Base-by-base conservation (phyloP, 768 basidiomycete genomes). In the Trichaptum fuscoviolaceum region DNA sequence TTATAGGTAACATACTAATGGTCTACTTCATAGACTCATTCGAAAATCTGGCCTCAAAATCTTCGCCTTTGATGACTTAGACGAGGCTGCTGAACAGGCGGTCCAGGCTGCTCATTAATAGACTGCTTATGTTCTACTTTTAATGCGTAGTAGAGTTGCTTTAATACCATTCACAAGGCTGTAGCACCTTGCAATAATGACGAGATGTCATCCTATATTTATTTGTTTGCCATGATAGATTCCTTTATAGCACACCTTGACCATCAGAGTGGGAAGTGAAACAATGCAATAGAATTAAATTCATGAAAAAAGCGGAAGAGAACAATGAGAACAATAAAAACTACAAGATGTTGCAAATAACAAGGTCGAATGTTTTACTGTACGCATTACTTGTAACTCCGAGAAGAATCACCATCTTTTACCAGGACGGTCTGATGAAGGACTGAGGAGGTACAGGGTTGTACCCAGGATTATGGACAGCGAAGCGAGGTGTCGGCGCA, bases 21-120 rank as follows among this genome's bases (percentile, higher is more conserved):
- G 70, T 64, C 26, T 30, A 10, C 27, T 67, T 66, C 57, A 18
- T 70, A 98, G 96, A 74, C 92, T 98, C 90, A 98, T 99, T 78
- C 87, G 82, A 73, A 86, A 93, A 58, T 96, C 93, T 35, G 95
- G 95, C 27, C 79, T 99, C 70, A 91, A 94, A 80, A 99, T 99
- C 74, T 87, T 90, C 75, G 86, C 97, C 36, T 96, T 92, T 76
- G 96, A 99, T 71, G 87, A 89, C 71, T 84, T 99, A 27, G 97
- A 99, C 72, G 92, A 95, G 69, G 96, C 96, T 67, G 94, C 93
- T 20, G 83, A 88, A 74, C 84, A 86, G 68, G 93, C 93, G 59
- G 92, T 90, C 61, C 78, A 90, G 76, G 89, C 90, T 64, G 75
- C 74, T 74, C 52, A 61, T 34, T 25, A 25, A 25, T 86, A 84